Evolutionary conservation across 2,329 filamentous ascomycete species (phyloP).

Genomic region (Arachnopeziza araneosa): DNA sequence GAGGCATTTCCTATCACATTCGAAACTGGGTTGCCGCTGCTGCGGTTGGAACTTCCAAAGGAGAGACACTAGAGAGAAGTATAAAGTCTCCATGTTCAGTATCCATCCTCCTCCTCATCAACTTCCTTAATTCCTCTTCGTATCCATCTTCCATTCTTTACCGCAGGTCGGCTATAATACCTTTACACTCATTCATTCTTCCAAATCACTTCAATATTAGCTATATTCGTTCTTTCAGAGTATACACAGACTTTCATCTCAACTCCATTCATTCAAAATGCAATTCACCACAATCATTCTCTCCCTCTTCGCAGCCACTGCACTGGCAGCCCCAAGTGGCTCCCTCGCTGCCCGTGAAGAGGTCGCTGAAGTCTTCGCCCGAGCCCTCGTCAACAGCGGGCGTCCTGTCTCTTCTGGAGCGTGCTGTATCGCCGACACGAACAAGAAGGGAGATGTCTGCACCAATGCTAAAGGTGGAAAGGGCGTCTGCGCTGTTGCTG

Average conservation of each 20-base stretch:
- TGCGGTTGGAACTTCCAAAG: background rate
- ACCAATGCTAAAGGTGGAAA: conserved; percentile 1
- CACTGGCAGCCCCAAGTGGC: background rate
- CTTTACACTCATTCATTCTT: too few relatives aligned
- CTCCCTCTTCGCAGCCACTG: conserved; percentile 1
- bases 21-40: background rate
- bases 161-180: background rate
- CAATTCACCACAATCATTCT: conserved; percentile 1
- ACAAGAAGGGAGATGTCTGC: conserved; percentile 9
- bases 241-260: background rate
- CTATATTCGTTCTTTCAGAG: background rate
- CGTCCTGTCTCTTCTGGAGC: conserved; percentile 6
- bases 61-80: background rate
- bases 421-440: conserved; percentile 9
- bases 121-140: background rate
- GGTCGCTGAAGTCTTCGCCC: background rate
- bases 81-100: background rate
- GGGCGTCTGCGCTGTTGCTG: conserved; percentile 2
- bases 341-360: background rate
- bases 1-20: background rate
- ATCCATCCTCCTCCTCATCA: background rate
- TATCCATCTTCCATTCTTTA: background rate
- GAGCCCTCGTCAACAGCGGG: conserved; percentile 3
- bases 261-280: background rate
- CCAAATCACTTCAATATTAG: too few relatives aligned